Percentiles rank a stretch among this genome's conserved stretches.
phyloP scores from a whole-genome alignment of 306 rosid species.

The Inga leiocalycina region DNA sequence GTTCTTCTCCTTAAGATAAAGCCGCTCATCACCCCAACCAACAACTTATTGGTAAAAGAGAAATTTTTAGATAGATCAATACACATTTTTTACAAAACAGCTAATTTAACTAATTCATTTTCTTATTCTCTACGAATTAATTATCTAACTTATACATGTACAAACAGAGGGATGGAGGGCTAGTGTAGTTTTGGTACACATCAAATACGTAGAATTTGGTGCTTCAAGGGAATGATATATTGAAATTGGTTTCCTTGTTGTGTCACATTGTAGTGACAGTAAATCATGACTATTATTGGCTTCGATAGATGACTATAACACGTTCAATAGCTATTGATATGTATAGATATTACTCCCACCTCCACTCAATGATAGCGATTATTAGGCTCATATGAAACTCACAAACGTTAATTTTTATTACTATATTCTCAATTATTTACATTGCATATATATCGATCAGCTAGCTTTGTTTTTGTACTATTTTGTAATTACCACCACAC shows the following conservation, averaged over 20 bases:
- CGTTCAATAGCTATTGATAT: not conserved
- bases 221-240: conserved; percentile 15
- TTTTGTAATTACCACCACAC: not conserved
- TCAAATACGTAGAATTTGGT: conserved; percentile 13
- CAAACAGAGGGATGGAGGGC: not conserved
- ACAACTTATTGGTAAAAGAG: no score
- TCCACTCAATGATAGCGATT: not conserved
- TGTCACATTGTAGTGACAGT: conserved; percentile 5
- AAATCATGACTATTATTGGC: not conserved
- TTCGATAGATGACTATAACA: not conserved
- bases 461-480: not conserved
- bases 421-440: not conserved
- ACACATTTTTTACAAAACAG: no score
- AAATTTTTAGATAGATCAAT: no score
- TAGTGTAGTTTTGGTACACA: conserved; percentile 4
- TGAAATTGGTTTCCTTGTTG: conserved; percentile 10
- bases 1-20: no score
- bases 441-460: not conserved
- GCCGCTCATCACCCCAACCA: no score
- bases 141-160: not conserved
- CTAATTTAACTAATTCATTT: no score
- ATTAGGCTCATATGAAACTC: not conserved
- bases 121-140: no score
- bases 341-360: conserved; percentile 4
- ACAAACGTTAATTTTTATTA: not conserved